These are phyloP conservation scores for Scleroderma citrinum DNA, from an alignment of 768 basidiomycete genomes.

Conservation along the genomic window DNA sequence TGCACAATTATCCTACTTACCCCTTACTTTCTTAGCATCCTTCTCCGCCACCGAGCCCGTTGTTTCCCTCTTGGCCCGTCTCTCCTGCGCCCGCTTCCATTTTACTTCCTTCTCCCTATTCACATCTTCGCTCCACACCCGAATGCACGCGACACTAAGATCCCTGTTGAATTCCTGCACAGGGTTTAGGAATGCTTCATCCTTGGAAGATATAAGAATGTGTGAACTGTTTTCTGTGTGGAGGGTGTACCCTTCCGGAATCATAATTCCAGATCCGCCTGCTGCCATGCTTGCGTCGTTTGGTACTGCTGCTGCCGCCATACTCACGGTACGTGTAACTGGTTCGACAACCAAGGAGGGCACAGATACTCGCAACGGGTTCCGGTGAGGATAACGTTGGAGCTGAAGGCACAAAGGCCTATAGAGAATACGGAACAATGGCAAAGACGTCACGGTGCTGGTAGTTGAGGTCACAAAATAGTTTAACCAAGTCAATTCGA, in stretches of 20 bases:
- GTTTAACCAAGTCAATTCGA: background rate
- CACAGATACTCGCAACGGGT: background rate
- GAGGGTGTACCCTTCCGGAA: slow-evolving; percentile 72
- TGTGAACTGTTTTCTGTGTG: slow-evolving; percentile 79
- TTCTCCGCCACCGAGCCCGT: slow-evolving; percentile 7
- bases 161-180: slow-evolving; percentile 99
- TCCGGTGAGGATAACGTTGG: background rate
- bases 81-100: slow-evolving; percentile 51
- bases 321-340: background rate
- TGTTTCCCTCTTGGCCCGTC: slow-evolving; percentile 33
- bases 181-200: slow-evolving; percentile 93
- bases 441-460: slow-evolving; percentile 14
- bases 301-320: background rate
- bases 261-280: slow-evolving; percentile 22
- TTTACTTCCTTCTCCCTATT: slow-evolving; percentile 56
- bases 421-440: slow-evolving; percentile 7
- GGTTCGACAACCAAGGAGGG: background rate
- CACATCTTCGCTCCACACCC: slow-evolving; percentile 76
- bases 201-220: slow-evolving; percentile 63
- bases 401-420: slow-evolving; percentile 27
- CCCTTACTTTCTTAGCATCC: slow-evolving; percentile 37
- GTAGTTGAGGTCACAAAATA: background rate
- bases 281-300: background rate
- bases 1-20: slow-evolving; percentile 27
- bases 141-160: slow-evolving; percentile 84